These are phyloP conservation scores for Ogataea thermomethanolica DNA, from an alignment of 805 yeast genomes.

Conservation along the genomic window DNA sequence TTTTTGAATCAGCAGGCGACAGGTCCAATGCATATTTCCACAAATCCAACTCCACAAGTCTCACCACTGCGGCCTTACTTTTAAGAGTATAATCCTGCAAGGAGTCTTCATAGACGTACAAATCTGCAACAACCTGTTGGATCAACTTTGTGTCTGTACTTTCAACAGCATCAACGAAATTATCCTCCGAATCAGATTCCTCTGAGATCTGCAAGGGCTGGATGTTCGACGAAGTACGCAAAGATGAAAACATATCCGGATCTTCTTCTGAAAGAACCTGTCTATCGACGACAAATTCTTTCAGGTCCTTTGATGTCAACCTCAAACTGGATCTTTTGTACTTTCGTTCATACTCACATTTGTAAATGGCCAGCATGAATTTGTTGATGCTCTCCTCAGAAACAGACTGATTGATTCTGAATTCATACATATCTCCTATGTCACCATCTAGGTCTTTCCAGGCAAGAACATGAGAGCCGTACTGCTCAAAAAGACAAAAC, in stretches of 20 bases:
- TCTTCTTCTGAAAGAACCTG: slow-evolving; percentile 24
- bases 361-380: slow-evolving; percentile 59
- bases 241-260: slow-evolving; percentile 17
- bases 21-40: slow-evolving; percentile 56
- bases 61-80: slow-evolving; percentile 32
- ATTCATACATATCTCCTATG: slow-evolving; percentile 78
- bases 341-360: slow-evolving; percentile 74
- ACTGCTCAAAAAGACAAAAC: slow-evolving; percentile 49
- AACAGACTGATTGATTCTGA: slow-evolving; percentile 63
- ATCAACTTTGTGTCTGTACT: slow-evolving; percentile 25
- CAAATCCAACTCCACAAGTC: slow-evolving; percentile 42
- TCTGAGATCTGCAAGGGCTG: slow-evolving; percentile 2
- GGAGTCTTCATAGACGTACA: slow-evolving; percentile 57
- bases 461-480: slow-evolving; percentile 52
- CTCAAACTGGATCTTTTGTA: slow-evolving; percentile 51
- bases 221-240: slow-evolving; percentile 18
- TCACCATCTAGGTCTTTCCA: slow-evolving; percentile 91
- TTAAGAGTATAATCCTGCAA: slow-evolving; percentile 46
- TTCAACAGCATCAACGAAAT: slow-evolving; percentile 31
- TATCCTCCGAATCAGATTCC: slow-evolving; percentile 21
- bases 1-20: slow-evolving; percentile 21
- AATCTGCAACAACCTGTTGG: slow-evolving; percentile 25
- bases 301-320: slow-evolving; percentile 45
- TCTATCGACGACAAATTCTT: slow-evolving; percentile 50
- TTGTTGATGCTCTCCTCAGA: slow-evolving; percentile 52